These are phyloP conservation scores for Penicillium coffeae DNA, from an alignment of 495 filamentous ascomycete genomes.

Conservation along the genomic window DNA sequence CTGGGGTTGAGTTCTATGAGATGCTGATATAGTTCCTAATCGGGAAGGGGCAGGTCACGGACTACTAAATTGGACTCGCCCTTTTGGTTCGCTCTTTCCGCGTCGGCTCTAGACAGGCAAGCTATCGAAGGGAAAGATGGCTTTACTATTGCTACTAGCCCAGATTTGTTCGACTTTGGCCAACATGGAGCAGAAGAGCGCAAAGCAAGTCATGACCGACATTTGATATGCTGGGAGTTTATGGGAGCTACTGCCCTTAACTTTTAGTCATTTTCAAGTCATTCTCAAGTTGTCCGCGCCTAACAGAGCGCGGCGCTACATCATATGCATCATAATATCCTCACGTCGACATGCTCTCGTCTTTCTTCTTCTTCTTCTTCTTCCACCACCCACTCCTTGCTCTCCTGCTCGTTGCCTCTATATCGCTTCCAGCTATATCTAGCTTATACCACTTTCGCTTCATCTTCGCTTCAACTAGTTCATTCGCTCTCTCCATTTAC, in stretches of 20 bases:
- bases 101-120: constrained; percentile 31
- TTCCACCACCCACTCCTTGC: not conserved
- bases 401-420: not conserved
- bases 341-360: not conserved
- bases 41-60: constrained; percentile 6
- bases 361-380: not conserved
- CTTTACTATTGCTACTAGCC: constrained; percentile 39
- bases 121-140: constrained; percentile 43
- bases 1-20: no score
- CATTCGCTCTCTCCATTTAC: not conserved
- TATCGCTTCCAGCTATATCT: not conserved
- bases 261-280: not conserved
- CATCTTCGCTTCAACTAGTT: not conserved
- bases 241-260: constrained; percentile 27
- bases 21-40: constrained; percentile 1
- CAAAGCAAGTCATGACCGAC: constrained; percentile 4
- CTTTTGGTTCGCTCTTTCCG: constrained; percentile 41
- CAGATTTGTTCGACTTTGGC: constrained; percentile 4
- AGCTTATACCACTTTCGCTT: not conserved
- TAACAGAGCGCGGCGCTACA: not conserved
- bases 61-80: constrained; percentile 6
- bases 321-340: not conserved
- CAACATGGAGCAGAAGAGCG: not conserved
- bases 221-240: constrained; percentile 37
- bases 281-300: no score